Evolutionary conservation across 2,329 filamentous ascomycete genomes (phyloP), one percentile per base, ranked within the genome.

Genomic region (Stemphylium beticola): DNA sequence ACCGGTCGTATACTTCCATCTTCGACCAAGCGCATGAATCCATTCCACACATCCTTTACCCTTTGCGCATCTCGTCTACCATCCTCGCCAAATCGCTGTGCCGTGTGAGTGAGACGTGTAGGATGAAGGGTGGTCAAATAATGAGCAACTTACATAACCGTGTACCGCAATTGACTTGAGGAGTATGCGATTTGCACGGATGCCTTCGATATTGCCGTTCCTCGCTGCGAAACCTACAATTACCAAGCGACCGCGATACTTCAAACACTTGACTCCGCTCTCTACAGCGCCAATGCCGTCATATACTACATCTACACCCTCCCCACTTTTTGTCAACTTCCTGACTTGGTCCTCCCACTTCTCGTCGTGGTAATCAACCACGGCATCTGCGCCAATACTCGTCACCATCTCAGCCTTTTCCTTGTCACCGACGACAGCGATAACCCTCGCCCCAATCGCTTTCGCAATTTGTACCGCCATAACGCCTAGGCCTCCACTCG

Each of bases 161-260:
- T 65, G 51, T 4, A 70, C 61, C 55, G 64, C 60, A 15, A 61
- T 64, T 7, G 52, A 55, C 55, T 70, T 70, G 7, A 69, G 39
- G 11, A 69, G 29, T 24, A 68, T 64, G 22, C 61, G 52, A 29
- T 71, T 70, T 10, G 62, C 60, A 10, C 56, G 42, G 3, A 71
- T 44, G 4, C 57, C 60, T 46, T 87, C 84, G 73, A 86, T 81
- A 7, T 79, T 71, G 0, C 82, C 82, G 14, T 72, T 77, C 43
- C 79, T 74, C 1, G 81, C 85, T 5, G 83, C 84, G 65, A 87
- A 87, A 0, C 85, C 85, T 2, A 86, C 77, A 24, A 87, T 74
- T 2, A 87, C 76, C 15, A 87, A 71, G 29, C 80, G 73, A 0
- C 84, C 85, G 32, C 79, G 76, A 64, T 85, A 81, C 20, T 77